Evolutionary conservation across 805 yeast genomes (phyloP), one percentile per base, ranked within the genome.

Genomic region (Candida maesae): DNA sequence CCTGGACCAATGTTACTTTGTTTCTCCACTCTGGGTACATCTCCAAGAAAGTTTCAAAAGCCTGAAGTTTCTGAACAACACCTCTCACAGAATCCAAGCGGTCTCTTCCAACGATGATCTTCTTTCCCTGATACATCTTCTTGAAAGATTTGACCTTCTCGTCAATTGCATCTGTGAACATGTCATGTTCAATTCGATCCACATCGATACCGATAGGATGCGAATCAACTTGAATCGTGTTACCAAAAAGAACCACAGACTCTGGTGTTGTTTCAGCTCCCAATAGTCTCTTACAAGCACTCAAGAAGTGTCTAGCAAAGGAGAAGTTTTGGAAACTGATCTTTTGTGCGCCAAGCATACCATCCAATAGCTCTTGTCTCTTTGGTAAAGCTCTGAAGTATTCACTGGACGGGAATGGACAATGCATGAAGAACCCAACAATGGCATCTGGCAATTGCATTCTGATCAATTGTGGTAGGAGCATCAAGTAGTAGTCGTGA

Each of bases 361-460:
- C 98, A 56, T 87, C 95, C 44, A 93, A 70, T 36, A 93, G 67
- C 56, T 85, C 83, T 42, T 79, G 73, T 50, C 99, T 75, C 63
- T 85, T 85, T 28, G 96, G 81, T 26, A 95, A 64, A 51, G 95
- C 85, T 47, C 97, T 74, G 66, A 93, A 88, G 61, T 90, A 89
- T 63, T 93, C 99, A 14, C 89, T 81, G 19, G 95, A 85, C 4
- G 99, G 99, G 67, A 91, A 91, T 3, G 98, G 85, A n/a, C 91
- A 85, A 56, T 93, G 99, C 51, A 93, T 68, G 60, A 90, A 93
- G 54, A 90, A 84, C 0, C 96, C 97, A 48, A 93, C 88, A 50
- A 82, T 79, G 5, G 95, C 97, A 43, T 78, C 61, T 2, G 97
- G 97, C 23, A 89, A 58, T 50, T 73, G 67, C 52, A 80, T 73